A percentile compares a stretch with the other conserved stretches of the same genome.
phyloP scores from a whole-genome alignment of 768 basidiomycete genomes.

The Hortiboletus flavorubellus region DNA sequence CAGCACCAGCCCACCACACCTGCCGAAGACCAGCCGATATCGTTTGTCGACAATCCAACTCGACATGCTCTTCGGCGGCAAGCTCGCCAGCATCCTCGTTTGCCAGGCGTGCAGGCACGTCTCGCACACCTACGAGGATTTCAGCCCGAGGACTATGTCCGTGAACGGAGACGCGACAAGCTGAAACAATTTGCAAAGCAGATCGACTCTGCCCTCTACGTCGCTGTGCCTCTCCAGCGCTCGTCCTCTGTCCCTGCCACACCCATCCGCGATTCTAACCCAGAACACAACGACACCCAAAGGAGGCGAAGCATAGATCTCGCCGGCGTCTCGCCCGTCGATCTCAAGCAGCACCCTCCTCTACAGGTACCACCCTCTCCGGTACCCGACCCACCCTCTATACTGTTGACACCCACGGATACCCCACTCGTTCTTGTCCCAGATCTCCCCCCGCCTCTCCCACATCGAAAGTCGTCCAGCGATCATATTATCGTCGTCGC shows the following conservation, averaged over 20 bases:
- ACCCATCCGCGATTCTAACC: conserved; percentile 28
- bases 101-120: conserved; percentile 94
- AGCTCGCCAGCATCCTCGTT: conserved; percentile 85
- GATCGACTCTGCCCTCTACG: conserved; percentile 35
- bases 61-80: conserved; percentile 86
- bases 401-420: conserved; percentile 16
- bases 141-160: conserved; percentile 78
- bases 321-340: conserved; percentile 21
- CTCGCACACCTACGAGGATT: conserved; percentile 77
- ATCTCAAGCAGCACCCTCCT: neutral
- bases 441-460: conserved; percentile 3
- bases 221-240: conserved; percentile 38
- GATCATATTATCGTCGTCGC: conserved; percentile 37
- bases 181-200: conserved; percentile 72
- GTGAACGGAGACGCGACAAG: conserved; percentile 72
- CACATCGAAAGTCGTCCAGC: conserved; percentile 18
- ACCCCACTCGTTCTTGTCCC: conserved; percentile 3
- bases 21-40: conserved; percentile 49
- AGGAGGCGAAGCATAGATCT: conserved; percentile 33
- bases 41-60: conserved; percentile 70
- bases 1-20: conserved; percentile 8
- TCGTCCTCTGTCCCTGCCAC: conserved; percentile 58
- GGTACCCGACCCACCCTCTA: conserved; percentile 6
- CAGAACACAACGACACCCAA: conserved; percentile 21
- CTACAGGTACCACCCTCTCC: conserved; percentile 4